phyloP scores from a whole-genome alignment of 805 yeast genomes.

The Monosporozyma yasuniensis region DNA sequence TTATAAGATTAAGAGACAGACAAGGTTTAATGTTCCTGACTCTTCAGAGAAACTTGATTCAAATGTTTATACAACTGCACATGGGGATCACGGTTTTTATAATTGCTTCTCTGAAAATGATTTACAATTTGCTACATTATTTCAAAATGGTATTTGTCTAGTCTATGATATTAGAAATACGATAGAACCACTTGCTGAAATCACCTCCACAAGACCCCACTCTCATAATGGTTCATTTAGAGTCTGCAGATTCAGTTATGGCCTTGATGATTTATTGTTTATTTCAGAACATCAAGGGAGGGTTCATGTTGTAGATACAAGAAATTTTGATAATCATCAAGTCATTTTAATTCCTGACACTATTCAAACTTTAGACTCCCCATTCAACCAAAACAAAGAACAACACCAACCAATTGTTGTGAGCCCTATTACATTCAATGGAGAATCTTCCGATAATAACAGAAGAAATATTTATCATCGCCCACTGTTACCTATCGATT shows the following conservation, averaged over 20 bases:
- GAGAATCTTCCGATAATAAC: neutral
- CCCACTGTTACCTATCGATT: neutral
- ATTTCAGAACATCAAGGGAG: constrained; percentile 81
- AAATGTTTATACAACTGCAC: constrained; percentile 40
- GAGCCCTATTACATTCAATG: too few species aligned
- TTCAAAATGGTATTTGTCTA: constrained; percentile 76
- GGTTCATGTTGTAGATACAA: constrained; percentile 74
- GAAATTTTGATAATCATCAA: constrained; percentile 66
- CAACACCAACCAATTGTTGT: neutral
- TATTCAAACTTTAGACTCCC: constrained; percentile 15
- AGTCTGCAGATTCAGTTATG: constrained; percentile 51
- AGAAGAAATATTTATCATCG: neutral
- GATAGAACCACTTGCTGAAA: constrained; percentile 41
- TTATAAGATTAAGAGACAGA: constrained; percentile 22
- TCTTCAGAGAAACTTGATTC: constrained; percentile 17
- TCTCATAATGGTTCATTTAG: constrained; percentile 58
- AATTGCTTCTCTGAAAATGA: constrained; percentile 74
- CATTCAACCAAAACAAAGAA: neutral
- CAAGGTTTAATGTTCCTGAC: constrained; percentile 26
- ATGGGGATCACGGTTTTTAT: constrained; percentile 76
- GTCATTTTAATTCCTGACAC: constrained; percentile 56
- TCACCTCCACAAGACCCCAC: constrained; percentile 52
- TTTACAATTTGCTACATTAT: constrained; percentile 61
- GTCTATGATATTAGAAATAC: constrained; percentile 69
- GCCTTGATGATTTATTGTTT: constrained; percentile 66